A percentile compares a stretch with the other conserved stretches of the same genome.
Evolutionary conservation across 2,329 filamentous ascomycete species (phyloP).

Genomic region (Pseudogymnoascus sp.): DNA sequence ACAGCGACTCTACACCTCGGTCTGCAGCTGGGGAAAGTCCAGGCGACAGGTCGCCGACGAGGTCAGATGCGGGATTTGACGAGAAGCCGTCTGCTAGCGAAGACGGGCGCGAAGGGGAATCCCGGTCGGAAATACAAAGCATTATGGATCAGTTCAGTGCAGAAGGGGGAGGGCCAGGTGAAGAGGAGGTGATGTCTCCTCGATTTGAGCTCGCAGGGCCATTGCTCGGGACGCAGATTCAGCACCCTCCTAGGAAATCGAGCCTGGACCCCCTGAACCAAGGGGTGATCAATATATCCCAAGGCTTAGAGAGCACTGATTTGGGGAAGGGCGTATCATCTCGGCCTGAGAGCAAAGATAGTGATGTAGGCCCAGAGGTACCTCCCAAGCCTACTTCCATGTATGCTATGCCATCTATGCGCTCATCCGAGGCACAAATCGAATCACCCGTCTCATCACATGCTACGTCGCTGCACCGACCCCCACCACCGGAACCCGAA

Average conservation of each 20-base stretch:
- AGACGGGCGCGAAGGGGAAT: slow-evolving; percentile 59
- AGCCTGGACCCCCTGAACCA: slow-evolving; percentile 65
- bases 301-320: slow-evolving; percentile 22
- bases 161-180: slow-evolving; percentile 59
- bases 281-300: slow-evolving; percentile 15
- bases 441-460: slow-evolving; percentile 33
- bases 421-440: slow-evolving; percentile 27
- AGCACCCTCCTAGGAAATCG: slow-evolving; percentile 75
- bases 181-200: slow-evolving; percentile 87
- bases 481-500: slow-evolving; percentile 63
- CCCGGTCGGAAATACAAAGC: slow-evolving; percentile 81
- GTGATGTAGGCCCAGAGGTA: slow-evolving; percentile 30
- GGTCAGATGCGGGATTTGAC: slow-evolving; percentile 48
- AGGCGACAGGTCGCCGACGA: slow-evolving; percentile 40
- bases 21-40: slow-evolving; percentile 31
- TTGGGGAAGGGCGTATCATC: slow-evolving; percentile 11
- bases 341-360: slow-evolving; percentile 19
- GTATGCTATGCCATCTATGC: slow-evolving; percentile 22
- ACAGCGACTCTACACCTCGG: slow-evolving; percentile 26
- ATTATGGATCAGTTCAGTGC: slow-evolving; percentile 96
- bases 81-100: slow-evolving; percentile 50
- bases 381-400: slow-evolving; percentile 34
- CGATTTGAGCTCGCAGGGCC: slow-evolving; percentile 76
- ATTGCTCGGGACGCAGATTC: slow-evolving; percentile 54
- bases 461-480: slow-evolving; percentile 44